Conservation (phyloP, 1,139 yeast genomes). For the Waltiozyma sp. region DNA sequence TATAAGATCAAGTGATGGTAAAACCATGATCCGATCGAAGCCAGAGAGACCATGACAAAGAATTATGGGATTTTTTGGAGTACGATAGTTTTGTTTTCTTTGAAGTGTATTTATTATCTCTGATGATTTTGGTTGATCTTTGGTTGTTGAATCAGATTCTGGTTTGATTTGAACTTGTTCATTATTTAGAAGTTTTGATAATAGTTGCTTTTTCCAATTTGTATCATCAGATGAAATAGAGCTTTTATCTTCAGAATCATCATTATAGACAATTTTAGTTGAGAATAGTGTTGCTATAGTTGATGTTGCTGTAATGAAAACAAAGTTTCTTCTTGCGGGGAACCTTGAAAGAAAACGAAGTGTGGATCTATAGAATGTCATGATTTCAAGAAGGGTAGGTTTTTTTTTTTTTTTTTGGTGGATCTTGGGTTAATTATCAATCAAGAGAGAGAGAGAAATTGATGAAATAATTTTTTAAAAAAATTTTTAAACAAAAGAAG, state of each 20-base stretch:
- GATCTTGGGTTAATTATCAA: too few relatives aligned
- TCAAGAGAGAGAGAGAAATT: too few relatives aligned
- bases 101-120: slow-evolving; percentile 13
- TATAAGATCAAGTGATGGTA: slow-evolving; percentile 31
- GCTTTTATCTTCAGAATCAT: not conserved
- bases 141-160: not conserved
- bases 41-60: slow-evolving; percentile 83
- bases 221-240: too few relatives aligned
- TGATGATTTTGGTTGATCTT: slow-evolving; percentile 2
- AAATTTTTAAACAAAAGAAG: too few relatives aligned
- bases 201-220: not conserved
- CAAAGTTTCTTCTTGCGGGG: not conserved
- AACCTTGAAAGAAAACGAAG: not conserved
- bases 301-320: not conserved
- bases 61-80: slow-evolving; percentile 53
- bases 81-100: slow-evolving; percentile 20
- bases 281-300: not conserved
- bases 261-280: not conserved
- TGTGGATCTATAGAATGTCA: not conserved
- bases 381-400: too few relatives aligned
- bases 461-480: too few relatives aligned
- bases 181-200: not conserved
- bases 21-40: slow-evolving; percentile 47
- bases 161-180: not conserved
- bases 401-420: too few relatives aligned